Conservation (phyloP, 768 basidiomycete genomes). For the Suillus subalutaceus region DNA sequence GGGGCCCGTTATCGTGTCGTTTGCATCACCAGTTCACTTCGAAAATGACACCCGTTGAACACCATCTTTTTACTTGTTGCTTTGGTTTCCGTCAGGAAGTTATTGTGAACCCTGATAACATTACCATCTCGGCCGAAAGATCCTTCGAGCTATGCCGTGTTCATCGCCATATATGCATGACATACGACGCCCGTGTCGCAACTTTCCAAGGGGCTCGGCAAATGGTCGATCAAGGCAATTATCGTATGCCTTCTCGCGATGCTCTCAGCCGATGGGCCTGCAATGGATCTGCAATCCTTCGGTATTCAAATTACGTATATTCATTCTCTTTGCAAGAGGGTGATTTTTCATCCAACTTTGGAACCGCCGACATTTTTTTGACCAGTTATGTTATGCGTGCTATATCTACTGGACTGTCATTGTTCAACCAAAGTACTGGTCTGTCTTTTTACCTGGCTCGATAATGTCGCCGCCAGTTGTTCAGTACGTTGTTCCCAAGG, state of each 20-base stretch:
- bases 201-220: not conserved
- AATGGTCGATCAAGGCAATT: not conserved
- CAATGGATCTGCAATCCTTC: not conserved
- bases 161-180: not conserved
- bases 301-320: not conserved
- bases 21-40: not conserved
- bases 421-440: not conserved
- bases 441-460: not conserved
- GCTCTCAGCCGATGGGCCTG: not conserved
- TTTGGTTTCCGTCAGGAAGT: not conserved
- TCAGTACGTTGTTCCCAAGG: slow-evolving; percentile 23
- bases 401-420: not conserved
- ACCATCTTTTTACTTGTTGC: not conserved
- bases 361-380: not conserved
- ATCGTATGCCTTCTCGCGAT: not conserved
- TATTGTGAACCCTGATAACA: not conserved
- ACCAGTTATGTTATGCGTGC: not conserved
- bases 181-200: not conserved
- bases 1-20: not conserved
- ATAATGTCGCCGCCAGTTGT: slow-evolving; percentile 16
- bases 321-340: not conserved
- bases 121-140: not conserved
- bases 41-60: not conserved
- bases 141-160: not conserved
- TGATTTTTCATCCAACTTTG: not conserved